Evolutionary conservation across 768 basidiomycete species (phyloP), one percentile per base, ranked within the genome.

Genomic region (Panaeolus cyanescens): DNA sequence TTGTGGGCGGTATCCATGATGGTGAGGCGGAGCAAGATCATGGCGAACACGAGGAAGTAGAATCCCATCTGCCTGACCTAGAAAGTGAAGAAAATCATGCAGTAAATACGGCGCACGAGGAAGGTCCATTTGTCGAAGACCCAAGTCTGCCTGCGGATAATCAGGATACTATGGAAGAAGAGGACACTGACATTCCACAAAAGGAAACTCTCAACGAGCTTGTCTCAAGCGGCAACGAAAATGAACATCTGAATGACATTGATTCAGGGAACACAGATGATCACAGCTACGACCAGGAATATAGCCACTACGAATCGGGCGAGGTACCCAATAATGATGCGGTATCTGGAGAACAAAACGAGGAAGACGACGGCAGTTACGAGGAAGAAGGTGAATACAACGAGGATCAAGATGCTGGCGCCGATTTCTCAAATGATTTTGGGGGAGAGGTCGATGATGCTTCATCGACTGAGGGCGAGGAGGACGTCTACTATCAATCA

Each of bases 1-100:
- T 31, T 31, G 33, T 15, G 10, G 30, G 19, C 32, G 30, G 25
- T 20, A 33, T 9, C 31, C 42, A 32, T 19, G 56, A 30, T 13
- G 56, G 37, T 5, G 56, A 54, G 32, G 31, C 32, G 40, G 60
- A 69, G 54, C 54, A 54, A 31, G 40, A 50, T 15, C 54, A 59
- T 30, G 62, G 54, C 32, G 58, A 59, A 32, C 55, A 74, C 28
- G 69, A 72, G 28, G 61, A 64, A 1, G 12, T 28, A n/a, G 74
- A 73, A 65, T 63, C 69, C 36, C 31, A 10, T 39, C 54, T 37
- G 39, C 56, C 69, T 75, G 30, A 39, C 32, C 25, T 12, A 32
- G 28, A 57, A 19, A 50, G 50, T 5, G 56, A 13, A 6, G 61
- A 57, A 3, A 37, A 50, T 9, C 22, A 28, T 15, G 15, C 45